Conservation (phyloP, 2,329 filamentous ascomycete species). For the Elsinoe australis region DNA sequence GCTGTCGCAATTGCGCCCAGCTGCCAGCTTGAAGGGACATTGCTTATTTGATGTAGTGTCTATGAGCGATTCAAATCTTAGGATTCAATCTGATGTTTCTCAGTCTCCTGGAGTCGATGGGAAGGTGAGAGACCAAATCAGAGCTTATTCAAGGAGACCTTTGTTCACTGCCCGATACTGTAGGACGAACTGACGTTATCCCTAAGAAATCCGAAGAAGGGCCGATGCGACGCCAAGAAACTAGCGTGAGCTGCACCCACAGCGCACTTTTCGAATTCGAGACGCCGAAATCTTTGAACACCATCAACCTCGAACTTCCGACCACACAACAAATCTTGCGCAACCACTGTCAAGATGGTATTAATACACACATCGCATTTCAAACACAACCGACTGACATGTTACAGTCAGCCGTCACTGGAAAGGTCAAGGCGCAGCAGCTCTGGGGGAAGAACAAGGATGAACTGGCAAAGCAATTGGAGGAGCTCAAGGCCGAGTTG, state of each 20-base stretch:
- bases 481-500: constrained; percentile 92
- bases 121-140: neutral
- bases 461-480: constrained; percentile 90
- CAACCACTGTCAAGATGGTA: constrained; percentile 19
- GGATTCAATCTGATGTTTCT: neutral
- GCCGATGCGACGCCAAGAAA: constrained; percentile 16
- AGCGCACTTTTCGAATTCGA: constrained; percentile 17
- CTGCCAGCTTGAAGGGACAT: constrained; percentile 31
- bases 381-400: constrained; percentile 22
- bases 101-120: too few relatives aligned
- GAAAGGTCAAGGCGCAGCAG: constrained; percentile 85
- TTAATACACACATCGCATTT: constrained; percentile 20
- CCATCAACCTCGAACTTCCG: constrained; percentile 11
- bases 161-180: too few relatives aligned
- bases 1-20: constrained; percentile 92
- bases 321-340: constrained; percentile 11
- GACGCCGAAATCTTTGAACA: constrained; percentile 17
- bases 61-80: neutral
- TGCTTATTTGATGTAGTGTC: too few relatives aligned
- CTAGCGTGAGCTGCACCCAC: constrained; percentile 12
- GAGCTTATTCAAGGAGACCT: too few relatives aligned
- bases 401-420: constrained; percentile 42
- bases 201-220: neutral
- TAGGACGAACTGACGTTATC: constrained; percentile 6
- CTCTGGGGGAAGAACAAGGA: constrained; percentile 99